These are phyloP conservation scores for Dissophora globulifera DNA, from an alignment of 192 early-diverging fungal genomes.

Conservation along the genomic window DNA sequence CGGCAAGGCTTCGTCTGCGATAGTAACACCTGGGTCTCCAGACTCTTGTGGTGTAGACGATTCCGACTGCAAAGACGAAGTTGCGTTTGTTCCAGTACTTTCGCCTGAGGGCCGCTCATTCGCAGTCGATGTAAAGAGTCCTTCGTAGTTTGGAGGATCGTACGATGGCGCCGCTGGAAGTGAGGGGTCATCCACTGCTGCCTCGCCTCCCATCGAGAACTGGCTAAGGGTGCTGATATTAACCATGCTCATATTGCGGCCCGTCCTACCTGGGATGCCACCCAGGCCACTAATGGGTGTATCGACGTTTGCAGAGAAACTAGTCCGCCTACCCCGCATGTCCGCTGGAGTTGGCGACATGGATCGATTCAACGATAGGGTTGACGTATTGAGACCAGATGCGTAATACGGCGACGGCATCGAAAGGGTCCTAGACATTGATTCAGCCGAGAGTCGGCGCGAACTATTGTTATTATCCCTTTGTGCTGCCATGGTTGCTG, in stretches of 20 bases:
- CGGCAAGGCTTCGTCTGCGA: too few species aligned
- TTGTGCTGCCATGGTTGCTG: slow-evolving; percentile 33
- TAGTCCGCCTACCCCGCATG: slow-evolving; percentile 32
- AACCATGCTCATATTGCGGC: slow-evolving; percentile 47
- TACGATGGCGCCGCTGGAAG: slow-evolving; percentile 43
- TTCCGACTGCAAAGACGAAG: background rate
- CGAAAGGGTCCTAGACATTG: slow-evolving; percentile 41
- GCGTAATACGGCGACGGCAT: slow-evolving; percentile 31
- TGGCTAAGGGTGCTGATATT: slow-evolving; percentile 35
- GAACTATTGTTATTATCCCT: too few species aligned
- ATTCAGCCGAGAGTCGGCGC: slow-evolving; percentile 4
- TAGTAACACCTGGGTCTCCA: too few species aligned
- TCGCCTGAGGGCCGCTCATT: slow-evolving; percentile 19
- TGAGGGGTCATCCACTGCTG: slow-evolving; percentile 13
- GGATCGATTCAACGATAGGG: slow-evolving; percentile 26
- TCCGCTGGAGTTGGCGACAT: slow-evolving; percentile 27
- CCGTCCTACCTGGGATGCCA: background rate
- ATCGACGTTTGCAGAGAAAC: slow-evolving; percentile 51
- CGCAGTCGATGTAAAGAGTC: slow-evolving; percentile 12
- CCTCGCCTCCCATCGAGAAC: slow-evolving; percentile 11
- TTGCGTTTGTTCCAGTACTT: background rate
- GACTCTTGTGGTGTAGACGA: background rate
- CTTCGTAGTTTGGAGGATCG: slow-evolving; percentile 45
- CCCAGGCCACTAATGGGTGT: slow-evolving; percentile 18
- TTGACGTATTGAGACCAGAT: slow-evolving; percentile 18